These are phyloP conservation scores for Rhodotorula mucilaginosa DNA, from an alignment of 1,284 basidiomycete species.

Conservation along the genomic window DNA sequence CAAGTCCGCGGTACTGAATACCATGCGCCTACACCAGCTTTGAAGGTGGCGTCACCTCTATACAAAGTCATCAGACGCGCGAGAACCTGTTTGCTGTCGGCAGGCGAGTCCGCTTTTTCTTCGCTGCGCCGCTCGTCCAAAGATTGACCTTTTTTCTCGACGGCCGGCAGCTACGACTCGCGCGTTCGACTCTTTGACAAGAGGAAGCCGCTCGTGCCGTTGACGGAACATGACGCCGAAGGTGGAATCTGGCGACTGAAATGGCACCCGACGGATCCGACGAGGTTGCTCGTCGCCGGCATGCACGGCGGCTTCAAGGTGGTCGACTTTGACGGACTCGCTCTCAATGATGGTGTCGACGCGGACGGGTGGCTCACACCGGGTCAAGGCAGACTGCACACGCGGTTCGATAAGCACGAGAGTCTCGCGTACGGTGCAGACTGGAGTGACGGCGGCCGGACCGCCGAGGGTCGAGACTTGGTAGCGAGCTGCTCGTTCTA, in stretches of 20 bases:
- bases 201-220: constrained; percentile 63
- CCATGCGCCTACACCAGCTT: constrained; percentile 59
- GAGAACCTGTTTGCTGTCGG: constrained; percentile 87
- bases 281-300: constrained; percentile 80
- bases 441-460: constrained; percentile 59
- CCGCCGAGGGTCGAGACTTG: constrained; percentile 53
- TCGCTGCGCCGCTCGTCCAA: neutral
- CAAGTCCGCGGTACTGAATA: neutral
- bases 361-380: constrained; percentile 33
- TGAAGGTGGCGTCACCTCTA: constrained; percentile 86
- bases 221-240: constrained; percentile 67
- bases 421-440: constrained; percentile 93
- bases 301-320: constrained; percentile 98
- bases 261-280: constrained; percentile 73
- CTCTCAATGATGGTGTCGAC: constrained; percentile 21
- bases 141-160: no score
- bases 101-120: constrained; percentile 57
- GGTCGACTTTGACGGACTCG: constrained; percentile 54
- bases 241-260: constrained; percentile 95
- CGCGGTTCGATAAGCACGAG: constrained; percentile 71
- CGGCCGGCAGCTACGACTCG: constrained; percentile 72
- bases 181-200: constrained; percentile 79
- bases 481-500: constrained; percentile 96
- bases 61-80: constrained; percentile 75
- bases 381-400: constrained; percentile 51